These are phyloP conservation scores for Gautieria morchelliformis DNA, from an alignment of 768 basidiomycete species.

Conservation along the genomic window DNA sequence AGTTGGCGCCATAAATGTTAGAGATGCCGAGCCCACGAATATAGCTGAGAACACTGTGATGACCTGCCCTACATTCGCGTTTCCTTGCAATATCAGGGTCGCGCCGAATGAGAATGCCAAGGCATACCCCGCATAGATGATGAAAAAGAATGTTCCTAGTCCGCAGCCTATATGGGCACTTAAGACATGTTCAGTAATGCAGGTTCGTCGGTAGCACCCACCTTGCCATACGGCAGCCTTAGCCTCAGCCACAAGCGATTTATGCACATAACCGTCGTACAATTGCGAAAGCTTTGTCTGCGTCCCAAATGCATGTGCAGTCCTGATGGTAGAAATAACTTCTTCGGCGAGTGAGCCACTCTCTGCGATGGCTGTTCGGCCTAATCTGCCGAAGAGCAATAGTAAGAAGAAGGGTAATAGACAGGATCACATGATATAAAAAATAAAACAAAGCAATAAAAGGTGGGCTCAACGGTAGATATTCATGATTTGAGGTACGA, in stretches of 20 bases:
- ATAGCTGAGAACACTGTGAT: conserved; percentile 81
- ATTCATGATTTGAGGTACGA: too few relatives aligned
- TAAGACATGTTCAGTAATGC: too few relatives aligned
- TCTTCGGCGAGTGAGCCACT: conserved; percentile 86
- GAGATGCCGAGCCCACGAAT: conserved; percentile 84
- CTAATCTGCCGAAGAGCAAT: conserved; percentile 30
- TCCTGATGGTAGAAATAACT: conserved; percentile 85
- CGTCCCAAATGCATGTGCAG: conserved; percentile 85
- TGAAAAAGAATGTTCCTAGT: conserved; percentile 70
- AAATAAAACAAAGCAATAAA: conserved; percentile 10
- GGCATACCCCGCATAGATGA: conserved; percentile 69
- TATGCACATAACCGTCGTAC: conserved; percentile 54
- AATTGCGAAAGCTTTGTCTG: conserved; percentile 51
- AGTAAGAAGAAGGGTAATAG: background rate
- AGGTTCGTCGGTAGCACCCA: background rate
- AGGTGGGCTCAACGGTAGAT: too few relatives aligned
- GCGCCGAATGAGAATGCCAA: conserved; percentile 87
- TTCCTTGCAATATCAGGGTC: conserved; percentile 58
- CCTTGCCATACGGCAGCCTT: conserved; percentile 49
- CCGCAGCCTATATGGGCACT: conserved; percentile 24
- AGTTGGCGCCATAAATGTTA: conserved; percentile 79
- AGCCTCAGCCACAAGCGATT: conserved; percentile 42
- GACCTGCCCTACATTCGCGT: conserved; percentile 64
- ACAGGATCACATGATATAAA: conserved; percentile 16
- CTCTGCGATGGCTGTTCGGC: conserved; percentile 67